These are phyloP conservation scores for Acanthamoeba quina DNA, from an alignment of 208 protist genomes.

Conservation along the genomic window DNA sequence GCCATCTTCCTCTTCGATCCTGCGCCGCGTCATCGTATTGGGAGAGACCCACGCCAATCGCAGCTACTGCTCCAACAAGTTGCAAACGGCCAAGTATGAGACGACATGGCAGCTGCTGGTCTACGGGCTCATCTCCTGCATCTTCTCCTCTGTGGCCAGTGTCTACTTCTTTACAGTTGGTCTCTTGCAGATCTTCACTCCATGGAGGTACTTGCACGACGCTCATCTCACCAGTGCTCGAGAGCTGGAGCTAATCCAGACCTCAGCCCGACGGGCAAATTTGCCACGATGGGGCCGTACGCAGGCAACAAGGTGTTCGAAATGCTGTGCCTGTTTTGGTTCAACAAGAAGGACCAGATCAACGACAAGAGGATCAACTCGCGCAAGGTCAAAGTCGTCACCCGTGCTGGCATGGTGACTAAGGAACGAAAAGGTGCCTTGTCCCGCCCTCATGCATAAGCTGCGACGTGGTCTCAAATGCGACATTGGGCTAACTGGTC, in stretches of 20 bases:
- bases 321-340: constrained; percentile 71
- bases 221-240: neutral
- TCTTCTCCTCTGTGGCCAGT: constrained; percentile 58
- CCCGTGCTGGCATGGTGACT: constrained; percentile 36
- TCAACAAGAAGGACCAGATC: constrained; percentile 73
- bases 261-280: constrained; percentile 68
- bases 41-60: constrained; percentile 56
- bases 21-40: constrained; percentile 56
- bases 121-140: constrained; percentile 66
- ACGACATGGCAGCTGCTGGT: constrained; percentile 65
- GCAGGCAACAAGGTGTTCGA: constrained; percentile 73
- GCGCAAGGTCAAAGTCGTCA: constrained; percentile 64
- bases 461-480: neutral
- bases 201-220: constrained; percentile 50
- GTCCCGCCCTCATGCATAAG: neutral
- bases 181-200: constrained; percentile 71
- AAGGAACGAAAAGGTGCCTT: constrained; percentile 65
- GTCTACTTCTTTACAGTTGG: constrained; percentile 77
- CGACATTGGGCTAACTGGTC: neutral
- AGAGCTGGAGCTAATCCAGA: neutral
- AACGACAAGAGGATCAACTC: constrained; percentile 67
- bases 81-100: constrained; percentile 65
- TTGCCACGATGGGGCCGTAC: constrained; percentile 74
- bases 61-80: constrained; percentile 70
- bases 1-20: neutral